Evolutionary conservation across 768 basidiomycete species (phyloP), one percentile per base, ranked within the genome.

Genomic region (Lentinula boryana): DNA sequence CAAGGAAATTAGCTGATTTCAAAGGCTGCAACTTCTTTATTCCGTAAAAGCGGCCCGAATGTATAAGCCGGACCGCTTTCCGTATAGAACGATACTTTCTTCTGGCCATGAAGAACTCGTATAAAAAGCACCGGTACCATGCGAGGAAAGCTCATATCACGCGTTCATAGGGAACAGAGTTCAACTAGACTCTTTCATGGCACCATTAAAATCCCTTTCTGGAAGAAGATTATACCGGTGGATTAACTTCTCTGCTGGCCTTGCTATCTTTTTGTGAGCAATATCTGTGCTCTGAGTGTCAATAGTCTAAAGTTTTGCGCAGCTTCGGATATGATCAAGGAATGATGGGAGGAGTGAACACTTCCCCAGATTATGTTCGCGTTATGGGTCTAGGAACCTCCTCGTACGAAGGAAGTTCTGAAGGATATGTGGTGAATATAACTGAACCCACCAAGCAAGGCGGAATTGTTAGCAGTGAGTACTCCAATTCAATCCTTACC

Each of bases 301-400:
- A 10, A 1, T 31, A 32, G 4, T 38, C n/a, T 16, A 3, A 16
- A 43, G 13, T 6, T 33, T 8, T 40, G 21, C 64, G 27, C 65
- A 77, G 80, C 64, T 79, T 79, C 64, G 78, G 78, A 23, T 79
- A 79, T 71, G 78, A 78, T 64, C 78, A 79, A 67, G 78, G 78
- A 21, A 76, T 78, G 74, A 79, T 79, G 78, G 75, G 76, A 33
- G 77, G 77, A 38, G 76, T 79, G n/a, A 79, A 79, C 61, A 77
- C 76, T 13, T 72, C 77, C 13, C 77, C 78, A 48, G 72, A 78
- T 62, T 79, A 78, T 61, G 76, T 78, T 49, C 66, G 68, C 49
- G 72, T 70, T 10, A 78, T 79, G 76, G 68, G 69, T 13, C 58
- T 78, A 9, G 78, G 76, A 18, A 75, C 65, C 46, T 76, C 76